These are phyloP conservation scores for Penicillium freii DNA, from an alignment of 2,329 filamentous ascomycete genomes.

Conservation along the genomic window DNA sequence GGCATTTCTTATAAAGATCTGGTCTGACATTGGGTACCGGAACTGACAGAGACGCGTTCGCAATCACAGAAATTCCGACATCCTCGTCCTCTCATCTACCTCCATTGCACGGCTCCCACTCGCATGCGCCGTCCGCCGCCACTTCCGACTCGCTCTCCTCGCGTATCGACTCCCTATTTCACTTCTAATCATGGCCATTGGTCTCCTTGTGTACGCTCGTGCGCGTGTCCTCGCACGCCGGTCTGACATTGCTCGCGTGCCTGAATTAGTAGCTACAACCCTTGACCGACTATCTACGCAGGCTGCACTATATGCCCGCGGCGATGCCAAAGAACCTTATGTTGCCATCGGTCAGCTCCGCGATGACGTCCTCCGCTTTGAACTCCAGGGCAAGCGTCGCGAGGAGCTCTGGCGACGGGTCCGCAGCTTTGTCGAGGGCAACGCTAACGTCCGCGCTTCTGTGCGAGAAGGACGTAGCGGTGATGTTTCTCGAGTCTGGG, in stretches of 20 bases:
- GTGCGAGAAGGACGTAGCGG: conserved; percentile 61
- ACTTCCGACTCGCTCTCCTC: conserved; percentile 49
- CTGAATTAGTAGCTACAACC: conserved; percentile 77
- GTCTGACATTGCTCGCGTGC: conserved; percentile 70
- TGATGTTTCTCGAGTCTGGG: conserved; percentile 63
- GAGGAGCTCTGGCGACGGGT: conserved; percentile 84
- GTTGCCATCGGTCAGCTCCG: conserved; percentile 84
- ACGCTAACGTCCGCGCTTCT: conserved; percentile 83
- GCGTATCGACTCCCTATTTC: conserved; percentile 52
- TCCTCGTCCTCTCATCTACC: conserved; percentile 72
- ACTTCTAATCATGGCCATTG: conserved; percentile 46
- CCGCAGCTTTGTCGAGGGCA: conserved; percentile 80
- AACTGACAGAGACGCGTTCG: conserved; percentile 83
- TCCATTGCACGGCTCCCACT: conserved; percentile 90
- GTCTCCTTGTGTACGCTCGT: conserved; percentile 61
- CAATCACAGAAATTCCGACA: conserved; percentile 69
- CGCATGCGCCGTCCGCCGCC: conserved; percentile 52
- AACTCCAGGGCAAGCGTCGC: conserved; percentile 73
- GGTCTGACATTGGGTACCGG: conserved; percentile 51
- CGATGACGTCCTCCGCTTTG: conserved; percentile 81
- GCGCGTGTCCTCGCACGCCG: conserved; percentile 62
- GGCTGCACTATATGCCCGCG: conserved; percentile 71
- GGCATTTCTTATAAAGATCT: conserved; percentile 28
- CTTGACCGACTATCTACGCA: conserved; percentile 79
- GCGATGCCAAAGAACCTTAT: conserved; percentile 69